A percentile compares a stretch with the other conserved stretches of the same genome.
phyloP scores from a whole-genome alignment of 1,284 basidiomycete species.

The Tremellales sp. region DNA sequence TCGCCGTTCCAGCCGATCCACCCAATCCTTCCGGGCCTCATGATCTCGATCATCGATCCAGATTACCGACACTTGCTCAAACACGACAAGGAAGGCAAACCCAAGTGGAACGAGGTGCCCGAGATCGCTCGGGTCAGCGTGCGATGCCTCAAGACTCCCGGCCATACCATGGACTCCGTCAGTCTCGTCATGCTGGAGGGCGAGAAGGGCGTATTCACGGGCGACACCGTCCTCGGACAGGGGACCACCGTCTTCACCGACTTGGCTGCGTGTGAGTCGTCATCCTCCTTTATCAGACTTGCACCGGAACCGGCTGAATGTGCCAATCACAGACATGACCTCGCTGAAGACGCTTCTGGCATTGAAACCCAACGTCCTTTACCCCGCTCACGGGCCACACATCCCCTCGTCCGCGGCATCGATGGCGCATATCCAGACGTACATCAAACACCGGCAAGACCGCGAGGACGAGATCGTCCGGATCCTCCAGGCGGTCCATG shows the following conservation, averaged over 20 bases:
- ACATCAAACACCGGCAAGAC: conserved; percentile 76
- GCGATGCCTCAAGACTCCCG: conserved; percentile 76
- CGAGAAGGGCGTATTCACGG: conserved; percentile 71
- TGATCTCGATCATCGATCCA: conserved; percentile 41
- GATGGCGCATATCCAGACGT: conserved; percentile 57
- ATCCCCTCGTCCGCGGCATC: conserved; percentile 53
- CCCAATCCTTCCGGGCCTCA: conserved; percentile 38
- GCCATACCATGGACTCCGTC: conserved; percentile 86
- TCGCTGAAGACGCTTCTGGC: conserved; percentile 41
- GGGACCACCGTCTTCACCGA: conserved; percentile 90
- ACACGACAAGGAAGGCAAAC: conserved; percentile 33
- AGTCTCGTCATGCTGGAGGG: conserved; percentile 60
- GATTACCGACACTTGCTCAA: conserved; percentile 31
- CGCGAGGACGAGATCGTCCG: conserved; percentile 69
- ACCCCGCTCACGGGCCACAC: conserved; percentile 80
- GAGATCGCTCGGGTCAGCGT: conserved; percentile 48
- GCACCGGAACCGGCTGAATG: not conserved
- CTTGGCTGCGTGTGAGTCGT: conserved; percentile 66
- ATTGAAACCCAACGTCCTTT: conserved; percentile 53
- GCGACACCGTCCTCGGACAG: conserved; percentile 85
- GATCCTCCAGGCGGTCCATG: conserved; percentile 15
- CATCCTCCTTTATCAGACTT: conserved; percentile 32
- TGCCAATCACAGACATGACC: conserved; percentile 29
- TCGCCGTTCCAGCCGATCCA: conserved; percentile 38
- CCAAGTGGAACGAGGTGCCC: conserved; percentile 38